Evolutionary conservation across 768 basidiomycete genomes (phyloP), one percentile per base, ranked within the genome.

Genomic region (Coprinopsis marcescibilis): DNA sequence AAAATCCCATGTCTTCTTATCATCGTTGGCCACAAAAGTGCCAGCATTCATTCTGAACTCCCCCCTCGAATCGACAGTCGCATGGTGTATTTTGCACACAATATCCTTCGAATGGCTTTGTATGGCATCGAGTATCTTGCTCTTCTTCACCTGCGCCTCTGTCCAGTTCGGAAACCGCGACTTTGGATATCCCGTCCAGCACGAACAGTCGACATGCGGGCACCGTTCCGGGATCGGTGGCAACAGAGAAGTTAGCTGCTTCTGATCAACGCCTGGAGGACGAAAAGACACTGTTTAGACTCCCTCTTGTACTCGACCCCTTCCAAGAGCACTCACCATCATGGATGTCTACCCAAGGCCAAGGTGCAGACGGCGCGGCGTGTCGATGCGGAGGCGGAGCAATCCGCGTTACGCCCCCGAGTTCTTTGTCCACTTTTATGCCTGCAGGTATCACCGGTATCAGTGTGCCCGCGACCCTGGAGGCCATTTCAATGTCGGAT

Each of bases 111-210:
- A 43, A 47, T 69, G 65, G 8, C 68, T 57, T 0, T 49, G 41
- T 27, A 73, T 65, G 1, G 67, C 72, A 11, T 56, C 58, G 13
- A 57, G 49, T 30, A 75, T 73, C 45, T 65, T 64, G 54, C 72
- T 72, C 43, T 67, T 66, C 29, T 53, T 52, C 2, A 71, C 65
- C 50, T 80, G 78, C 11, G 55, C 55, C 7, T 57, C 51, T 0
- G 76, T 79, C 80, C 80, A 80, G 47, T 79, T 81, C 13, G 75
- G 77, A 51, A 77, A 82, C 27, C 60, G 60, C 5, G 71, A 71
- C 38, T 73, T 67, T 4, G 73, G 73, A 47, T 73, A 75, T 0
- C 58, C 59, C 43, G 33, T 61, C 68, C 69, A 73, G 50, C 72
- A 73, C 6, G 60, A 47, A 48, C 73, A 73, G 27, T 48, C 43